Evolutionary conservation across 305 asterid species (phyloP), one percentile per base, ranked within the genome.

Genomic region (Andrographis paniculata): DNA sequence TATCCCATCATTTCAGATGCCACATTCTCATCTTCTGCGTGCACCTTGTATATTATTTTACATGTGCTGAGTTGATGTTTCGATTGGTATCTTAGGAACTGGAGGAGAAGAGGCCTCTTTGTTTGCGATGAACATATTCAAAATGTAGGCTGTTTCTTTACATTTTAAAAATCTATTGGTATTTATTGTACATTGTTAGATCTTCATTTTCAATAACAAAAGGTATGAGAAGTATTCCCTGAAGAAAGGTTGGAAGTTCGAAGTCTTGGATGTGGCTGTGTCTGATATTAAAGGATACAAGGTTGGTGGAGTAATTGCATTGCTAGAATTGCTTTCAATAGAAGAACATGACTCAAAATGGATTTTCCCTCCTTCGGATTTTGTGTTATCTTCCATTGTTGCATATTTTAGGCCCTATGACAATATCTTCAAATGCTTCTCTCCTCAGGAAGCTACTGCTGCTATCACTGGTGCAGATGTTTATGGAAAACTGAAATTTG

Each of bases 91-190:
- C 52, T 40, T 56, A 91, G 99, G 96, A 57, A 80, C 82, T 43
- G 96, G 95, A 50, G 99, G 95, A 52, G 94, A 91, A 24, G 96
- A 83, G 66, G 99, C 99, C 62, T 83, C 96, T 57, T 71, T 86
- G 75, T 91, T 91, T 66, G 99, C 96, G 0, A 80, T 91, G 93
- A 94, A 87, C 66, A 75, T 91, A 28, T 91, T 91, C 69, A 91
- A 72, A 74, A 80, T 87, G 96, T 83, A 65, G 48, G 75, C 48
- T 23, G 12, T 50, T 46, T 14, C 38, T 47, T 43, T 28, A 28
- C 31, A 49, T 60, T 43, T 49, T 35, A 15, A 6, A 16, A 11
- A 2, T 35, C 16, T 35, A 3, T 33, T 45, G 24, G 15, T 22
- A 9, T 6, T 21, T 9, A 3, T 45, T 2, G 50, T 45, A 45